Base-by-base conservation (phyloP, 2,329 filamentous ascomycete genomes). In the Ophiostoma sp. region DNA sequence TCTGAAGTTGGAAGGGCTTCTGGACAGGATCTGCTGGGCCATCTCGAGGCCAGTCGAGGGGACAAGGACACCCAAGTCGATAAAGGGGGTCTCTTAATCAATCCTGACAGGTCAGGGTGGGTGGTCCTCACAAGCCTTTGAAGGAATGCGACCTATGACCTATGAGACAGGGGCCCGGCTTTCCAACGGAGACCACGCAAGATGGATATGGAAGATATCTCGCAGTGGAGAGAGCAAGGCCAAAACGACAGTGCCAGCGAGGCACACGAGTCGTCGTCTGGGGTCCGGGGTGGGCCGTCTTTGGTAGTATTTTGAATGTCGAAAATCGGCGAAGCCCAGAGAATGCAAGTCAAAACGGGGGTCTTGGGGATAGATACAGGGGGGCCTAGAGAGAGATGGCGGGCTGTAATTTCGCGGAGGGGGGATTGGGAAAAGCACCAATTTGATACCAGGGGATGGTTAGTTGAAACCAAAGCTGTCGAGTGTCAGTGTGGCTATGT, bases 381-480 rank as follows among this genome's bases (percentile, higher is more conserved):
- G 42, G 42, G 42, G 42, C 7, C 27, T 2, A 27, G 27, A 27
- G 27, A 27, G 27, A 49, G 64, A 49, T 58, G 58, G 67, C 67
- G 72, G 71, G 67, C 49, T 68, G 74, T 72, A 77, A 77, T 77
- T 75, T 77, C 75, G 73, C 73, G 71, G 69, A 67, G 70, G 72
- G 69, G 41, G 66, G 73, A 74, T 72, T 65, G 63, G 73, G 66
- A 69, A 70, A 69, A 45, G 69, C 65, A 72, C 65, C 66, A 68
- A 67, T 66, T 66, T 63, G 64, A 55, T 55, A 18, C 8, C 49
- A 55, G 49, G 49, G 49, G 49, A 27, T 55, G 12, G 9, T 55
- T 7, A 9, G 9, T 38, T 38, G 55, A 60, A 60, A 60, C 27
- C 27, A 36, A 5, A 27, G 27, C 55, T 38, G 55, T 60, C 27